Percentiles rank a stretch among this genome's conserved stretches.
These are phyloP conservation scores for Spizellomyces sp. DNA, from an alignment of 192 early-diverging fungal genomes.

Conservation along the genomic window DNA sequence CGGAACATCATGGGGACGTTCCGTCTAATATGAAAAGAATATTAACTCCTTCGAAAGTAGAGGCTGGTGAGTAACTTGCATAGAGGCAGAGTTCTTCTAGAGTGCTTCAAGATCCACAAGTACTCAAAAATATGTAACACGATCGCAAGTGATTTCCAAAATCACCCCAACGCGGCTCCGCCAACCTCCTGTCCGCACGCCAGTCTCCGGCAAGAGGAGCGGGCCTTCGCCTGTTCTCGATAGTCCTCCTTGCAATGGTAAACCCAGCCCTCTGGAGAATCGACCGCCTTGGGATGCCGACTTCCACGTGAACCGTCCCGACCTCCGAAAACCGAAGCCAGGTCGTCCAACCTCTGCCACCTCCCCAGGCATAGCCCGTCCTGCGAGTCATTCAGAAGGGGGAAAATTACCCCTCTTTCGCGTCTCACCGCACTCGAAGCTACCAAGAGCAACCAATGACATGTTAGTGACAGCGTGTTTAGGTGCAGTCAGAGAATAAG, in stretches of 20 bases:
- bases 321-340: conserved; percentile 21
- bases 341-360: not conserved
- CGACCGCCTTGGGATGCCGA: conserved; percentile 21
- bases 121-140: not conserved
- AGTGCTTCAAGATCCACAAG: not conserved
- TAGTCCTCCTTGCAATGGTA: not conserved
- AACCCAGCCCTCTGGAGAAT: conserved; percentile 5
- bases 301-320: conserved; percentile 25
- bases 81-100: not conserved
- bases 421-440: no score
- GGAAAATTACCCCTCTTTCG: no score
- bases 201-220: not conserved
- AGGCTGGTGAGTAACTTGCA: not conserved
- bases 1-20: no score
- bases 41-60: conserved; percentile 16
- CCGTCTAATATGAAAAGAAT: not conserved
- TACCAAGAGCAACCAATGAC: no score
- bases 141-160: not conserved
- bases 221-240: not conserved
- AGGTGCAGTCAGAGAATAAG: no score
- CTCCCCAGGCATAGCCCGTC: no score
- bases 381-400: no score
- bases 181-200: conserved; percentile 18
- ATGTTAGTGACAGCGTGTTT: no score
- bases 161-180: conserved; percentile 24